A percentile compares a stretch with the other conserved stretches of the same genome.
Conservation (phyloP, 768 basidiomycete genomes). For the Lentinula guzmanii region DNA sequence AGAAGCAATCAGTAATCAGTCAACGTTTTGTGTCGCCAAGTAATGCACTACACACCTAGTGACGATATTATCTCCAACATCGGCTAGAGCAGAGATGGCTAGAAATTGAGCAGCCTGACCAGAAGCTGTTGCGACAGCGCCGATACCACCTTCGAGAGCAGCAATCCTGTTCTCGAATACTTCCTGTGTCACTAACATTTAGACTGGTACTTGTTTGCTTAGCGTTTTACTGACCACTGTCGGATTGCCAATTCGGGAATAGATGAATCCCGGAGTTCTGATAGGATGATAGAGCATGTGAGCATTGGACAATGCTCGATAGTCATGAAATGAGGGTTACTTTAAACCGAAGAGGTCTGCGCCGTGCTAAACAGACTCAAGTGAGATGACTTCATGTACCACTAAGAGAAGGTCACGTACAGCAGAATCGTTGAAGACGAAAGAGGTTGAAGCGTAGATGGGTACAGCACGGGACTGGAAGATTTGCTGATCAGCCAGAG, state of each 20-base stretch:
- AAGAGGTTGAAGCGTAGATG: slow-evolving; percentile 71
- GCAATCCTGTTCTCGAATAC: slow-evolving; percentile 53
- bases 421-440: slow-evolving; percentile 66
- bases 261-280: slow-evolving; percentile 54
- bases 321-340: slow-evolving; percentile 17
- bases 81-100: slow-evolving; percentile 46
- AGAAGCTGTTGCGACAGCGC: slow-evolving; percentile 46
- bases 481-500: not conserved
- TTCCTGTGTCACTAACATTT: slow-evolving; percentile 25
- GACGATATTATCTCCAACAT: slow-evolving; percentile 60
- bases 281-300: not conserved
- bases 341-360: slow-evolving; percentile 66
- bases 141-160: slow-evolving; percentile 47
- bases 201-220: not conserved
- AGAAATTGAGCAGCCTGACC: slow-evolving; percentile 63
- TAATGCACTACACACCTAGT: slow-evolving; percentile 33
- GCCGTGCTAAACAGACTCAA: slow-evolving; percentile 42
- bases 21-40: not conserved
- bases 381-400: not conserved
- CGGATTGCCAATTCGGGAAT: slow-evolving; percentile 66
- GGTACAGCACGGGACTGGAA: slow-evolving; percentile 60
- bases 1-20: not conserved
- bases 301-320: not conserved
- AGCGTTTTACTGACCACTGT: slow-evolving; percentile 35
- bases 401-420: slow-evolving; percentile 25